These are phyloP conservation scores for Chytriomyces hyalinus DNA, from an alignment of 192 early-diverging fungal species.

Conservation along the genomic window DNA sequence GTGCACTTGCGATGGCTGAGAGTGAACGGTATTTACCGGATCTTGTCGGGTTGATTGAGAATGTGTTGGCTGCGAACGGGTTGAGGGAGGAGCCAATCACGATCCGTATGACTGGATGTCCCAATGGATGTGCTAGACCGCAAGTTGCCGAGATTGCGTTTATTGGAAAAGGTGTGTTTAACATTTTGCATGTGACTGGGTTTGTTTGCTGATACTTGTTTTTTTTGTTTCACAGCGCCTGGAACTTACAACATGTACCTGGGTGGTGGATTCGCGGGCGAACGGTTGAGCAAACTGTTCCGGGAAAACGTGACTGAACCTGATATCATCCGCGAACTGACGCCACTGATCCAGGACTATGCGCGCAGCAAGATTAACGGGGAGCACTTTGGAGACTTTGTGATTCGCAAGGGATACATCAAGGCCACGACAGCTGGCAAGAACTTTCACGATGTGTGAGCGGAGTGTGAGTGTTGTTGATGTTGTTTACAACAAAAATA, in stretches of 20 bases:
- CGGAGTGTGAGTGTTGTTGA: no score
- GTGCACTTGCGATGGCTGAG: slow-evolving; percentile 95
- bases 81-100: slow-evolving; percentile 87
- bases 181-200: background rate
- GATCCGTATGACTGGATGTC: slow-evolving; percentile 97
- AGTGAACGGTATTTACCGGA: slow-evolving; percentile 92
- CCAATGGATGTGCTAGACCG: slow-evolving; percentile 96
- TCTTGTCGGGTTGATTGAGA: slow-evolving; percentile 81
- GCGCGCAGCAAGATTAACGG: slow-evolving; percentile 70
- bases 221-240: slow-evolving; percentile 62
- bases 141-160: slow-evolving; percentile 94
- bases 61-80: slow-evolving; percentile 78
- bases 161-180: slow-evolving; percentile 75
- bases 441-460: slow-evolving; percentile 37
- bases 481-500: no score
- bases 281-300: slow-evolving; percentile 90
- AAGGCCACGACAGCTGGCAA: slow-evolving; percentile 41
- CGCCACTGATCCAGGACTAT: slow-evolving; percentile 82
- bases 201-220: background rate
- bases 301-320: slow-evolving; percentile 87
- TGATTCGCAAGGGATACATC: slow-evolving; percentile 84
- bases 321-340: slow-evolving; percentile 80
- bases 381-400: slow-evolving; percentile 95
- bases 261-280: slow-evolving; percentile 85
- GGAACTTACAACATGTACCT: slow-evolving; percentile 95